Evolutionary conservation across 257 asterid genomes (phyloP).

Genomic region (Ophiorrhiza pumila): DNA sequence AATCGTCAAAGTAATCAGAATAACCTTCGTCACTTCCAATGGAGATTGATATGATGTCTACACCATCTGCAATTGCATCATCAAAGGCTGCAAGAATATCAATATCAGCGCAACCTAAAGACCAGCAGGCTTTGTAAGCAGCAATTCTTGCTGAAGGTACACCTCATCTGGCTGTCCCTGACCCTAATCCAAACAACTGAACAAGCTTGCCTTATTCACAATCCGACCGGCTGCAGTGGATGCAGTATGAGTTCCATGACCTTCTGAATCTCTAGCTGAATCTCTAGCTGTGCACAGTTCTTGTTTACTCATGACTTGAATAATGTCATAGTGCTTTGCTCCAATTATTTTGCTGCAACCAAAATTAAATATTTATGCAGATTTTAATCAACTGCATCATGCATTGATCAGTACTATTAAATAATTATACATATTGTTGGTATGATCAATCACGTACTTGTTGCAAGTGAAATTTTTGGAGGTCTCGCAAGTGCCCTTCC

Average conservation of each 20-base stretch:
- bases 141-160: constrained; percentile 52
- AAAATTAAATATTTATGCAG: not conserved
- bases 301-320: constrained; percentile 27
- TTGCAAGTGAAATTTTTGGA: constrained; percentile 46
- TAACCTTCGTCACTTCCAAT: constrained; percentile 40
- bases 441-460: constrained; percentile 12
- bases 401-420: not conserved
- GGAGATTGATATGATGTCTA: constrained; percentile 55
- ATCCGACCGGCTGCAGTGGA: constrained; percentile 46
- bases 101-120: constrained; percentile 39
- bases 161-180: constrained; percentile 51
- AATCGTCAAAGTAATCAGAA: constrained; percentile 48
- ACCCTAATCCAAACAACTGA: constrained; percentile 34
- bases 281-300: constrained; percentile 32
- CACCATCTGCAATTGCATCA: constrained; percentile 72
- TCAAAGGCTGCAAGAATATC: too few relatives aligned
- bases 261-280: constrained; percentile 51
- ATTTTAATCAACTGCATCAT: not conserved
- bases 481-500: constrained; percentile 43
- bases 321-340: constrained; percentile 44
- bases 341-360: constrained; percentile 54
- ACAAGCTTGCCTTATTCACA: constrained; percentile 36
- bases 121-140: constrained; percentile 54
- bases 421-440: not conserved
- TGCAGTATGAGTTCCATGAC: constrained; percentile 57